Percentiles rank a stretch among this genome's conserved stretches.
Evolutionary conservation across 1,284 basidiomycete species (phyloP).

Genomic region (Fomitopsis pinicola): DNA sequence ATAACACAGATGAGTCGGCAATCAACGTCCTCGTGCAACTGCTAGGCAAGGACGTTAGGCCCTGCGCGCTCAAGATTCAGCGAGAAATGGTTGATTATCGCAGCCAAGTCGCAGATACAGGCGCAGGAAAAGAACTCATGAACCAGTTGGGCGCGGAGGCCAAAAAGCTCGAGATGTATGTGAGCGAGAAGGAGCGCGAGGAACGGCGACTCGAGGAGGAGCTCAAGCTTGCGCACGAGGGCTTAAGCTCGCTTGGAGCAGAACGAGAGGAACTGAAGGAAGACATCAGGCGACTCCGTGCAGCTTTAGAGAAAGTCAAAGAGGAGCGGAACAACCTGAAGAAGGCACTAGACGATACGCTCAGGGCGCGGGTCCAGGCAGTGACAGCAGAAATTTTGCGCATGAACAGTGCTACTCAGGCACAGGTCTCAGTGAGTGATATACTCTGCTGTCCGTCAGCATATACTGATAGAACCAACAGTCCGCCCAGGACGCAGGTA

Average conservation of each 20-base stretch:
- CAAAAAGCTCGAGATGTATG: slow-evolving; percentile 5
- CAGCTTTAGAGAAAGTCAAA: too few species aligned
- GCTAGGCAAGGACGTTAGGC: slow-evolving; percentile 3
- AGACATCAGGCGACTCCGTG: too few species aligned
- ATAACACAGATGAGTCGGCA: slow-evolving; percentile 10
- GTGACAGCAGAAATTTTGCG: background rate
- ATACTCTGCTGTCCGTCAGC: too few species aligned
- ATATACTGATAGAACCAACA: too few species aligned
- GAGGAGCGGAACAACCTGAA: background rate
- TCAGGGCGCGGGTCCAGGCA: background rate
- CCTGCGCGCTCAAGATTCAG: slow-evolving; percentile 11
- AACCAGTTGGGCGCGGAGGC: slow-evolving; percentile 5
- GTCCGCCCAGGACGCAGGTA: too few species aligned
- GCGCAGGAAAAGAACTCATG: slow-evolving; percentile 10
- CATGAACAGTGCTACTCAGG: too few species aligned
- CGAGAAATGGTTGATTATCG: slow-evolving; percentile 10
- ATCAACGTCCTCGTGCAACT: slow-evolving; percentile 7
- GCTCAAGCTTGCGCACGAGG: background rate
- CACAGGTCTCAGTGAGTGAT: too few species aligned
- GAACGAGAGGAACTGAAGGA: background rate
- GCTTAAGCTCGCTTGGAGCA: background rate
- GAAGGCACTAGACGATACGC: background rate
- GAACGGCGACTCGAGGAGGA: background rate
- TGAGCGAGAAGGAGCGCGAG: background rate
- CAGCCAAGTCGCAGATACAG: slow-evolving; percentile 5